A percentile compares a stretch with the other conserved stretches of the same genome.
These are phyloP conservation scores for Ceratobasidium sp. DNA, from an alignment of 1,284 basidiomycete species.

Conservation along the genomic window DNA sequence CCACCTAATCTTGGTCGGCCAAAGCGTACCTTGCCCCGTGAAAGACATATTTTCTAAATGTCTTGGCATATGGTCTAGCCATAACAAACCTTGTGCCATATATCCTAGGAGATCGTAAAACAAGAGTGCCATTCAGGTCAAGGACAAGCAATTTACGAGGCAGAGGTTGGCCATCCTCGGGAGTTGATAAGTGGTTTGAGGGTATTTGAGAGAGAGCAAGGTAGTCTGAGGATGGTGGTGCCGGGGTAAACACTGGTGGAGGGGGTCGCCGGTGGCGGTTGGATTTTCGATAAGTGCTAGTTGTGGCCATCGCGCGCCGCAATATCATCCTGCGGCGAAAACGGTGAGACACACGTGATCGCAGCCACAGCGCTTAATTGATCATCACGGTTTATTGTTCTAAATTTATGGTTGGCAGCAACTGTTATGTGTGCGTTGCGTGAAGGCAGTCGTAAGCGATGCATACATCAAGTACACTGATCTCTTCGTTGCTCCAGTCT, in stretches of 20 bases:
- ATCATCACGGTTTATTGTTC: too few species aligned
- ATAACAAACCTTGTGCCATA: slow-evolving; percentile 51
- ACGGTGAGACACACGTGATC: neutral
- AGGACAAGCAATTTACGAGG: slow-evolving; percentile 78
- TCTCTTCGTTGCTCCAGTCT: too few species aligned
- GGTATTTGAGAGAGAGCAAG: slow-evolving; percentile 56
- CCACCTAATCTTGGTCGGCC: neutral
- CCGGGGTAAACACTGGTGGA: slow-evolving; percentile 11
- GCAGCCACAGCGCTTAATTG: neutral
- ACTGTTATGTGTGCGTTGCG: too few species aligned
- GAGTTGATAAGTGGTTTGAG: slow-evolving; percentile 50
- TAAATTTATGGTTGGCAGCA: neutral
- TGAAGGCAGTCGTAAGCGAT: too few species aligned
- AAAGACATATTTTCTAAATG: slow-evolving; percentile 73
- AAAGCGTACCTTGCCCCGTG: slow-evolving; percentile 55
- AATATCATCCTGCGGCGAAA: neutral
- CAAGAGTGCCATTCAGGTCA: slow-evolving; percentile 84
- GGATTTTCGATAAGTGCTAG: slow-evolving; percentile 2
- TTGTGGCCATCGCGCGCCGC: slow-evolving; percentile 20
- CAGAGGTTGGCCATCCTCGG: slow-evolving; percentile 54
- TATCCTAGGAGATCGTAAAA: slow-evolving; percentile 67
- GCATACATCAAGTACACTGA: too few species aligned
- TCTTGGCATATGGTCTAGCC: slow-evolving; percentile 74
- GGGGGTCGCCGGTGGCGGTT: neutral
- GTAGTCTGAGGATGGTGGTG: slow-evolving; percentile 57